Percentiles rank a stretch among this genome's conserved stretches.
Evolutionary conservation across 768 basidiomycete genomes (phyloP).

Genomic region (Candolleomyces aberdarensis): DNA sequence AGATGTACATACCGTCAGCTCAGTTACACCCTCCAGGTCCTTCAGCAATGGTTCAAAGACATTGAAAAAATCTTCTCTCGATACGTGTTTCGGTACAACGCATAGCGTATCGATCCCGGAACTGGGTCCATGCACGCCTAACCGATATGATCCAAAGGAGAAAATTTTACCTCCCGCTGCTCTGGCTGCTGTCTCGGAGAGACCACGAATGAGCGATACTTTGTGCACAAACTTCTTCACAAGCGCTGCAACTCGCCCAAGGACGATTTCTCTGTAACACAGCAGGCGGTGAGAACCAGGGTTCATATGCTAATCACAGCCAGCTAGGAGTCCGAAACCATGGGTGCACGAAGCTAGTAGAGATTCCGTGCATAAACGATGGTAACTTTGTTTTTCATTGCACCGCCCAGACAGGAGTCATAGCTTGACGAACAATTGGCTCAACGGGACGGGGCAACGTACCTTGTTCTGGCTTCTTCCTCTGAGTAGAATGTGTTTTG

Average conservation of each 20-base stretch:
- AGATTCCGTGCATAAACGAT: neutral
- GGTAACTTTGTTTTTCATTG: no score
- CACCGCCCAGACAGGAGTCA: no score
- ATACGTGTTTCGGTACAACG: conserved; percentile 95
- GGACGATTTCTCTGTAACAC: conserved; percentile 77
- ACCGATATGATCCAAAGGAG: conserved; percentile 96
- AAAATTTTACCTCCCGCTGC: conserved; percentile 98
- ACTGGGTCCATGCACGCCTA: conserved; percentile 95
- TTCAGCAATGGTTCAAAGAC: conserved; percentile 87
- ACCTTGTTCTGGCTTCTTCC: conserved; percentile 87
- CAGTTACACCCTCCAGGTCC: conserved; percentile 76
- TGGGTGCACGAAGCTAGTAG: no score
- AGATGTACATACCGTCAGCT: conserved; percentile 74
- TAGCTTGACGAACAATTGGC: no score
- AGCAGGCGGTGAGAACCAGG: neutral
- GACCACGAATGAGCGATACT: conserved; percentile 72
- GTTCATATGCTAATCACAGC: neutral
- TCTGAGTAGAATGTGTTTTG: conserved; percentile 89
- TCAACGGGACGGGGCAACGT: conserved; percentile 24
- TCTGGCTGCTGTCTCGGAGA: conserved; percentile 83
- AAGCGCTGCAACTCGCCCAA: conserved; percentile 83
- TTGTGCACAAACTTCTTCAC: conserved; percentile 92
- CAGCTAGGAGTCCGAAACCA: no score
- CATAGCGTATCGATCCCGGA: conserved; percentile 98
- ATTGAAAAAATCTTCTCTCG: conserved; percentile 89